These are phyloP conservation scores for Taiozyma onychis DNA, from an alignment of 1,139 yeast genomes.

Conservation along the genomic window DNA sequence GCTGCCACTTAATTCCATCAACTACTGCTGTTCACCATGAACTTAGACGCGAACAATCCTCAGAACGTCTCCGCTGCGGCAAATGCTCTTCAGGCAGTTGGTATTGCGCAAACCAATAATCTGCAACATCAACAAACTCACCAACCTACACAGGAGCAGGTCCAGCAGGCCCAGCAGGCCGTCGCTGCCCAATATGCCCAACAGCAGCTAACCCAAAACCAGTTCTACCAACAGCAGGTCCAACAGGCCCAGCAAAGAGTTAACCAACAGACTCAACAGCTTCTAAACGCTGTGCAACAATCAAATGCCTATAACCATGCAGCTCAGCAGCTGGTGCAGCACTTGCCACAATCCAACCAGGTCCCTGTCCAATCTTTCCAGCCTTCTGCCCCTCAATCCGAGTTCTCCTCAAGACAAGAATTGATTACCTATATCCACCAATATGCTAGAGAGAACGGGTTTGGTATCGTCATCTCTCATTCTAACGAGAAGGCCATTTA, in stretches of 20 bases:
- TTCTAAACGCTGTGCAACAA: conserved; percentile 8
- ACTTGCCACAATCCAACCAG: conserved; percentile 9
- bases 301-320: neutral
- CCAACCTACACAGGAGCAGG: conserved; percentile 13
- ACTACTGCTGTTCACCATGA: conserved; percentile 6
- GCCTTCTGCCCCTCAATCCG: conserved; percentile 20
- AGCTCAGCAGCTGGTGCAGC: conserved; percentile 2
- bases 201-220: conserved; percentile 14
- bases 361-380: conserved; percentile 14
- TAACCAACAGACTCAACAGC: conserved; percentile 10
- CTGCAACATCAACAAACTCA: conserved; percentile 9
- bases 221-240: conserved; percentile 15
- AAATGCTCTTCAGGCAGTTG: conserved; percentile 20
- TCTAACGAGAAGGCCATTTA: conserved; percentile 26
- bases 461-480: conserved; percentile 26
- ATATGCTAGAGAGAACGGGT: conserved; percentile 25
- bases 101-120: conserved; percentile 14
- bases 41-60: conserved; percentile 14
- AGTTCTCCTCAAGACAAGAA: conserved; percentile 19
- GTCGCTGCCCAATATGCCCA: conserved; percentile 12
- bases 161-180: conserved; percentile 10
- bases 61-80: conserved; percentile 18
- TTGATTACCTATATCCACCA: conserved; percentile 22
- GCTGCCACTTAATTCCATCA: neutral
- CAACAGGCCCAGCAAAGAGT: conserved; percentile 14